A percentile compares a stretch with the other conserved stretches of the same genome.
These are phyloP conservation scores for Lachancea kluyveri DNA, from an alignment of 805 yeast species.

Conservation along the genomic window DNA sequence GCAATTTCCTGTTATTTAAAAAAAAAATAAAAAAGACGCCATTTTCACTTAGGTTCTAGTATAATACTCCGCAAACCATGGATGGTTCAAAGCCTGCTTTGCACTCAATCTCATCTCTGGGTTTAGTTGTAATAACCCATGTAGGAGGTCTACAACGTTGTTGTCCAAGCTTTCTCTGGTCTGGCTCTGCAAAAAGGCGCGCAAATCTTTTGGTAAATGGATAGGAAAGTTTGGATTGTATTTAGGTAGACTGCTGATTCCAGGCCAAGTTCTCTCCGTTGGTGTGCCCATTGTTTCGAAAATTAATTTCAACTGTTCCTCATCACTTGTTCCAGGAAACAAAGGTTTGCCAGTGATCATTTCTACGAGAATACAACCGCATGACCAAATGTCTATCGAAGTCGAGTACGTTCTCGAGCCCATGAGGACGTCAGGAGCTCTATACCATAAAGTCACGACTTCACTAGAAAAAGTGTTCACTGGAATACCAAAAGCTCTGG, in stretches of 20 bases:
- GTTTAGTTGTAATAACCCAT: constrained; percentile 40
- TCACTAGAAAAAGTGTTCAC: constrained; percentile 95
- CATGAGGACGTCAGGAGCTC: constrained; percentile 91
- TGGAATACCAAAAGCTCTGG: constrained; percentile 97
- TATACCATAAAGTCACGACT: constrained; percentile 95
- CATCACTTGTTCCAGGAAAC: constrained; percentile 96
- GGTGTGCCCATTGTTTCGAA: constrained; percentile 94
- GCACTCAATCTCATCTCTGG: constrained; percentile 51
- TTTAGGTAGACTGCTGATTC: constrained; percentile 84
- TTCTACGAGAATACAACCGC: constrained; percentile 96
- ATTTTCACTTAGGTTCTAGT: too few species aligned
- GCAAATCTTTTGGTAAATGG: constrained; percentile 70
- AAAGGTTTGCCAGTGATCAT: constrained; percentile 94
- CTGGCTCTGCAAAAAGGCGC: constrained; percentile 26
- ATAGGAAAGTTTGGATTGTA: constrained; percentile 90
- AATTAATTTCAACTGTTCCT: constrained; percentile 92
- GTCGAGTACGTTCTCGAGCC: constrained; percentile 98
- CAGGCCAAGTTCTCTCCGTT: constrained; percentile 90
- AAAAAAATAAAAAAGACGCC: too few species aligned
- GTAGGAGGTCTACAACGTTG: constrained; percentile 25
- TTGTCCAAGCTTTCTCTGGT: constrained; percentile 25
- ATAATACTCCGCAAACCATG: constrained; percentile 33
- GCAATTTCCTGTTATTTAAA: too few species aligned
- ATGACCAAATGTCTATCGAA: constrained; percentile 98
- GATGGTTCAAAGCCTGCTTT: constrained; percentile 44